phyloP scores from a whole-genome alignment of 1,139 yeast species.

The Williopsis jadinii region DNA sequence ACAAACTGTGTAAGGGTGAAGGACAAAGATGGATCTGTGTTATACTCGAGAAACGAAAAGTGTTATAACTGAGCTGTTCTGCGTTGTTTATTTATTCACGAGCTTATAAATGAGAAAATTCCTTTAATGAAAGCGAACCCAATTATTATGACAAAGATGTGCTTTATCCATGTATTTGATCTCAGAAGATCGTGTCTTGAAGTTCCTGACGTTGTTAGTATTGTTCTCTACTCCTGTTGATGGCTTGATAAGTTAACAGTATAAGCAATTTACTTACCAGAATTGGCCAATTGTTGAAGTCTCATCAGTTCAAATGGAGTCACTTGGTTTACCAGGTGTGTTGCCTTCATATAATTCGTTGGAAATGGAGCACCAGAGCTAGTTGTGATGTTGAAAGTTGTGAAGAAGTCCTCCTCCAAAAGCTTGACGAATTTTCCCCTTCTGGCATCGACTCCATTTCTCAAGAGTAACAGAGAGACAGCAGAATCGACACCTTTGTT shows the following conservation, averaged over 20 bases:
- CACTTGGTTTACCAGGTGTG: slow-evolving; percentile 15
- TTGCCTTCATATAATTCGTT: slow-evolving; percentile 13
- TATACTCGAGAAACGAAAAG: slow-evolving; percentile 20
- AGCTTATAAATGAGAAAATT: no score
- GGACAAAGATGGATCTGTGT: slow-evolving; percentile 29
- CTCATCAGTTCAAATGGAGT: slow-evolving; percentile 21
- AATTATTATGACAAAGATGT: not conserved
- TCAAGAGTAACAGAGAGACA: slow-evolving; percentile 39
- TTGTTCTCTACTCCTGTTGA: not conserved
- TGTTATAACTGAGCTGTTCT: not conserved
- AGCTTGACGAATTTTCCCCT: slow-evolving; percentile 44
- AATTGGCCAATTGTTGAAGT: slow-evolving; percentile 14
- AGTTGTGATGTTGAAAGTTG: slow-evolving; percentile 32
- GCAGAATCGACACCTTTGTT: slow-evolving; percentile 41
- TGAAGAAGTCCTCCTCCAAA: slow-evolving; percentile 31
- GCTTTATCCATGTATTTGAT: not conserved
- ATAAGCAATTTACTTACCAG: slow-evolving; percentile 12
- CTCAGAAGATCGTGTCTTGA: slow-evolving; percentile 10
- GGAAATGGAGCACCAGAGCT: slow-evolving; percentile 29
- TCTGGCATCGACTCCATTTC: slow-evolving; percentile 37
- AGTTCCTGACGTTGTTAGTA: slow-evolving; percentile 1
- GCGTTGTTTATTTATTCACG: no score
- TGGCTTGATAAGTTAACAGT: not conserved
- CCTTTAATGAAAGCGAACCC: not conserved
- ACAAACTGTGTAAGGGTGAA: slow-evolving; percentile 28